These are phyloP conservation scores for Pseudotulostoma volvatum DNA, from an alignment of 495 filamentous ascomycete genomes.

Conservation along the genomic window DNA sequence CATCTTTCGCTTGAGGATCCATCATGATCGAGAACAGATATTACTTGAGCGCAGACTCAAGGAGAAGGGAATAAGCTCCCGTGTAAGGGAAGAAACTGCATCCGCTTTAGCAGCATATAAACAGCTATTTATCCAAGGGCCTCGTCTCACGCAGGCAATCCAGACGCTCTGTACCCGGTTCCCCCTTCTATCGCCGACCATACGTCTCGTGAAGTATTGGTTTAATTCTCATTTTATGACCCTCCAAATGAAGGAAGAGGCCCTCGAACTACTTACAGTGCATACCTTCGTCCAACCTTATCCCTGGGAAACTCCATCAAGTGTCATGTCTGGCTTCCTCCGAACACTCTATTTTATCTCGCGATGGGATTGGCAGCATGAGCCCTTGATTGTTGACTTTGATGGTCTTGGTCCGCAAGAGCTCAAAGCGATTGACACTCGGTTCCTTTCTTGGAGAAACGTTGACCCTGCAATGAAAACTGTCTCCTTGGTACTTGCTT, in stretches of 20 bases:
- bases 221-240: conserved; percentile 68
- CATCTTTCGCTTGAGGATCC: conserved; percentile 38
- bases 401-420: conserved; percentile 31
- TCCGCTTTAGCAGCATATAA: conserved; percentile 54
- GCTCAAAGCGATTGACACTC: conserved; percentile 44
- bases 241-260: conserved; percentile 55
- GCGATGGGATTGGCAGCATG: conserved; percentile 78
- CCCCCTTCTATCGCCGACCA: conserved; percentile 63
- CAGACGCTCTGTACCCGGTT: conserved; percentile 64
- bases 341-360: conserved; percentile 62
- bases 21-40: conserved; percentile 67
- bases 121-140: conserved; percentile 49
- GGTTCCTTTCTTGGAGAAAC: conserved; percentile 59
- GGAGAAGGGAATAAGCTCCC: conserved; percentile 45
- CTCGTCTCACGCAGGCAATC: conserved; percentile 67
- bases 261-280: conserved; percentile 65
- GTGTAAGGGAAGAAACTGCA: conserved; percentile 46
- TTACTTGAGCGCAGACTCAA: conserved; percentile 66
- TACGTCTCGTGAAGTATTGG: conserved; percentile 84
- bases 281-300: conserved; percentile 66
- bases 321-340: conserved; percentile 64
- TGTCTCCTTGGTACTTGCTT: conserved; percentile 64
- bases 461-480: conserved; percentile 81
- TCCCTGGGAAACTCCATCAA: conserved; percentile 66
- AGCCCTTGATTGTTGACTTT: conserved; percentile 67